phyloP scores from a whole-genome alignment of 345 rosid genomes.

The Populus euphratica region DNA sequence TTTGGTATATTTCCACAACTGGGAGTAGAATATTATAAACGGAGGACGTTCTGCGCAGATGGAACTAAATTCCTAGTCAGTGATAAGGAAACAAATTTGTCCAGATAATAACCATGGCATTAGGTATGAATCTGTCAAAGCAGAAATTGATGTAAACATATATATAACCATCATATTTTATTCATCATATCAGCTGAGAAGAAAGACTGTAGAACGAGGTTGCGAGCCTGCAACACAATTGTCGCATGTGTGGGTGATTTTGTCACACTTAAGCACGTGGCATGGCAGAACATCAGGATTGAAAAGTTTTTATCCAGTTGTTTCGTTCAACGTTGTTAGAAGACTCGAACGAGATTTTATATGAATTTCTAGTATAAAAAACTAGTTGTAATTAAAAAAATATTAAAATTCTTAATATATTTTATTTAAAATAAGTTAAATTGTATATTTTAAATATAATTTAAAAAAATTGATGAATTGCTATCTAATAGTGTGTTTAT shows the following conservation, averaged over 20 bases:
- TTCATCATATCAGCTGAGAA: background rate
- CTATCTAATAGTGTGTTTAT: too few relatives aligned
- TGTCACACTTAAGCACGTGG: too few relatives aligned
- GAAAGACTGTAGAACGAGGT: background rate
- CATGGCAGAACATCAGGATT: too few relatives aligned
- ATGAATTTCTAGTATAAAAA: too few relatives aligned
- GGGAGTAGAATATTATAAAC: background rate
- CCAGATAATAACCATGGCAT: background rate
- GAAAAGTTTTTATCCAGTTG: rapidly evolving
- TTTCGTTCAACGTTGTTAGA: too few relatives aligned
- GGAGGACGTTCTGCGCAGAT: background rate
- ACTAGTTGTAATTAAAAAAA: rapidly evolving
- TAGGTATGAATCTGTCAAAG: constrained; percentile 6
- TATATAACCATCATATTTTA: too few relatives aligned
- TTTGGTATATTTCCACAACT: background rate
- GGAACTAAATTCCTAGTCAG: background rate
- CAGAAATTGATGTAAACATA: background rate
- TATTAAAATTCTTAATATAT: too few relatives aligned
- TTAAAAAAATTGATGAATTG: too few relatives aligned
- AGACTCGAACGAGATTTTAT: rapidly evolving
- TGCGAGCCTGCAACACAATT: too few relatives aligned
- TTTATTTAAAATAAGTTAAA: too few relatives aligned
- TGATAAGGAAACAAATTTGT: background rate
- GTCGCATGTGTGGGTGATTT: too few relatives aligned
- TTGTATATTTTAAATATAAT: too few relatives aligned